Conservation (phyloP, 75 land plant species). For the Pseudotsuga menziesii region DNA sequence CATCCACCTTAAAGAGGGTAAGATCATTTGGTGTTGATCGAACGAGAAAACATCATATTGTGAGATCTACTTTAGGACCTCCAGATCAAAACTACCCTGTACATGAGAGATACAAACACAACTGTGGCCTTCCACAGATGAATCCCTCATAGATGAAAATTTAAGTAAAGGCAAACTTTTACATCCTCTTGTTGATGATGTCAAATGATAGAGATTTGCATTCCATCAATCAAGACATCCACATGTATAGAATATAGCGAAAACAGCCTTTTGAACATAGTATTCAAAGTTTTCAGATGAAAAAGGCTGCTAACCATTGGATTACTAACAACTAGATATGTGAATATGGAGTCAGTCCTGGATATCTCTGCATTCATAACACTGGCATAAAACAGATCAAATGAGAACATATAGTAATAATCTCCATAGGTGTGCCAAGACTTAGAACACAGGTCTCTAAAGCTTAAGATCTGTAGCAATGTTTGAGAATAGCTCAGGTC, state of each 20-base stretch:
- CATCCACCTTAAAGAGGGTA: not conserved
- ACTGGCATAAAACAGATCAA: constrained; percentile 1
- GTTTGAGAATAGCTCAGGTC: too few species aligned
- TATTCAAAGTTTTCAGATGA: not conserved
- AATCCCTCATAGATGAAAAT: not conserved
- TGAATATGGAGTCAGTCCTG: too few species aligned
- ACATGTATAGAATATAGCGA: not conserved
- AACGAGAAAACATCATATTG: not conserved
- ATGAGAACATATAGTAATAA: not conserved
- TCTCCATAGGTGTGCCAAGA: too few species aligned
- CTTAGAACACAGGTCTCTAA: too few species aligned
- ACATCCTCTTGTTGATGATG: not conserved
- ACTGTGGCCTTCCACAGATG: not conserved
- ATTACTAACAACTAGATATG: not conserved
- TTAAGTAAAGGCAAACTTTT: not conserved
- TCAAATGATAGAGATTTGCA: not conserved
- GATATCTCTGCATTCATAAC: not conserved
- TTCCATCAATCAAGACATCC: not conserved
- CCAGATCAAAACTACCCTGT: not conserved
- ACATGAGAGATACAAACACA: not conserved
- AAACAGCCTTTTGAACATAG: too few species aligned
- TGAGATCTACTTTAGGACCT: not conserved
- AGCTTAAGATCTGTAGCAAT: too few species aligned
- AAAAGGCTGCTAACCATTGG: not conserved
- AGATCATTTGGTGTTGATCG: not conserved